Evolutionary conservation across 805 yeast species (phyloP).

Genomic region (Saturnispora kantuleensis): DNA sequence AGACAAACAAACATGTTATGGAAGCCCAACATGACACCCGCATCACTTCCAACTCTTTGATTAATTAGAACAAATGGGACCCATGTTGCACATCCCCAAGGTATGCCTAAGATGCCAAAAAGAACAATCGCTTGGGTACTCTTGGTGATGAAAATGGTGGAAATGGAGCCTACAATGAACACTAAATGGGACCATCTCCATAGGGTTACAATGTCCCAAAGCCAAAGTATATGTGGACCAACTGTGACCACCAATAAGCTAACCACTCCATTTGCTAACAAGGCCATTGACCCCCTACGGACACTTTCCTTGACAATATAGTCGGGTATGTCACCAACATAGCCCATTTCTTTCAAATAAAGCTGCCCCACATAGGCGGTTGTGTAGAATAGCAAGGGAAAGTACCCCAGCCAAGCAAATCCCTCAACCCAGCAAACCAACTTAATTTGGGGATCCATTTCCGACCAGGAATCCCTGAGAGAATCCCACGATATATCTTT

Average conservation of each 20-base stretch:
- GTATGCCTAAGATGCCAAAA: slow-evolving; percentile 45
- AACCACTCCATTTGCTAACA: slow-evolving; percentile 39
- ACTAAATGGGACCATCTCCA: slow-evolving; percentile 45
- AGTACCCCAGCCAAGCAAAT: slow-evolving; percentile 62
- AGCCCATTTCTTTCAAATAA: slow-evolving; percentile 34
- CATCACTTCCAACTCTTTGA: slow-evolving; percentile 40
- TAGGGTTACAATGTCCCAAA: slow-evolving; percentile 13
- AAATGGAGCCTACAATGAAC: slow-evolving; percentile 38
- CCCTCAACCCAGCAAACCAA: slow-evolving; percentile 47
- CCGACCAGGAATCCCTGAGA: slow-evolving; percentile 15
- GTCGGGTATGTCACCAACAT: slow-evolving; percentile 29
- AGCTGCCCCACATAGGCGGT: slow-evolving; percentile 58
- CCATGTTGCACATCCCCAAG: slow-evolving; percentile 63
- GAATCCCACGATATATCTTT: not conserved
- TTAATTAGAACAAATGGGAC: slow-evolving; percentile 56
- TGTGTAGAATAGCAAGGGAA: slow-evolving; percentile 55
- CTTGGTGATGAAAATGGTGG: slow-evolving; percentile 35
- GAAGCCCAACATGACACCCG: slow-evolving; percentile 47
- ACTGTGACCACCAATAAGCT: slow-evolving; percentile 36
- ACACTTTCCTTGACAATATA: slow-evolving; percentile 28
- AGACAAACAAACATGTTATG: slow-evolving; percentile 50
- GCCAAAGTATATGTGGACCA: slow-evolving; percentile 33
- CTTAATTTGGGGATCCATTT: slow-evolving; percentile 24
- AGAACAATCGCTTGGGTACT: slow-evolving; percentile 36
- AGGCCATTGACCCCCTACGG: slow-evolving; percentile 42